phyloP scores from a whole-genome alignment of 2,329 filamentous ascomycete genomes.

The Monilinia fructigena region DNA sequence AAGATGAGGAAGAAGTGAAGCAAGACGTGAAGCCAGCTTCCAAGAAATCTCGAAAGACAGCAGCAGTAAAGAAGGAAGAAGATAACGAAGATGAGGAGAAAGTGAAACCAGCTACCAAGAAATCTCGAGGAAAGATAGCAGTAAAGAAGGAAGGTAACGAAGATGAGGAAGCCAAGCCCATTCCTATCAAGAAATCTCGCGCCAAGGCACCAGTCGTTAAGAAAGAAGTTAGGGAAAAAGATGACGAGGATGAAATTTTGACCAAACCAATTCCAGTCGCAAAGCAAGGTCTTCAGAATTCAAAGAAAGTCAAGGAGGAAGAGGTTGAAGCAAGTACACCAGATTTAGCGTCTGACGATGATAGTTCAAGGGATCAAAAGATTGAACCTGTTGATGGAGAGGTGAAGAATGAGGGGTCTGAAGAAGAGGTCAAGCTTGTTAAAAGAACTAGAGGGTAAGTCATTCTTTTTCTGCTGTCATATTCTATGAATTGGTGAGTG shows the following conservation, averaged over 20 bases:
- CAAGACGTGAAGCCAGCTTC: not conserved
- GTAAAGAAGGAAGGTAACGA: slow-evolving; percentile 32
- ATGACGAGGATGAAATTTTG: slow-evolving; percentile 15
- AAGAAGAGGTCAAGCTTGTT: not conserved
- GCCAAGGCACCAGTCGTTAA: slow-evolving; percentile 30
- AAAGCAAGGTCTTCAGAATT: not conserved
- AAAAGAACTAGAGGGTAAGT: slow-evolving; percentile 3
- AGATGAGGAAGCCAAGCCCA: slow-evolving; percentile 35
- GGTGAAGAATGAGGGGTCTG: slow-evolving; percentile 12
- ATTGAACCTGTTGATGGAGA: not conserved
- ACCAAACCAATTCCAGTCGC: not conserved
- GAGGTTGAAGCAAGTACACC: not conserved
- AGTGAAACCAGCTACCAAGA: slow-evolving; percentile 1
- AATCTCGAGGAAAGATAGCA: slow-evolving; percentile 23
- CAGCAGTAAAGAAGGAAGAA: slow-evolving; percentile 34
- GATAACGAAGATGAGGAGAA: slow-evolving; percentile 20
- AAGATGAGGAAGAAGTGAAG: not conserved
- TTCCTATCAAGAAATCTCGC: slow-evolving; percentile 34
- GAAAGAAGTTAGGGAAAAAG: slow-evolving; percentile 26
- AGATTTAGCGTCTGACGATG: slow-evolving; percentile 1
- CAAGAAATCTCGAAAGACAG: slow-evolving; percentile 25
- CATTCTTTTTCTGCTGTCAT: too few species aligned
- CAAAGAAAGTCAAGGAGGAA: slow-evolving; percentile 10
- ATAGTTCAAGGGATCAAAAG: not conserved
- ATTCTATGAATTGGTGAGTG: not conserved